phyloP scores from a whole-genome alignment of 179 eudicot species.

The Beta macrorhiza region DNA sequence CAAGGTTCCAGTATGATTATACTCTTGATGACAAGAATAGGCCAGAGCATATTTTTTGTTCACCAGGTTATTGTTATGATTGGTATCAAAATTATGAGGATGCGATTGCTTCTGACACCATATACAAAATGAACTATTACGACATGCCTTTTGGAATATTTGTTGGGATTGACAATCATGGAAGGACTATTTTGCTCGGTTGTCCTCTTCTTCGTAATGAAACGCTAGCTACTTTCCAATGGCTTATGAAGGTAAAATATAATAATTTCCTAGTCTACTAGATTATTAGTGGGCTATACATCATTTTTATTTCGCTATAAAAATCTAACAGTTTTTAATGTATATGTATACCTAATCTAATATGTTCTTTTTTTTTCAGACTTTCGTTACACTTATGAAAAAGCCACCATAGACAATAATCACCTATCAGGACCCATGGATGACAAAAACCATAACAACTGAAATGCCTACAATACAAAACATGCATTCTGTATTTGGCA shows the following conservation, averaged over 20 bases:
- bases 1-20: conserved; percentile 1
- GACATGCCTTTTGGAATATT: conserved; percentile 25
- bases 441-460: conserved; percentile 16
- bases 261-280: too few relatives aligned
- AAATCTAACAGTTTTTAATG: too few relatives aligned
- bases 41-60: conserved; percentile 14
- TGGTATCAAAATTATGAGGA: conserved; percentile 14
- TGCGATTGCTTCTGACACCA: conserved; percentile 14
- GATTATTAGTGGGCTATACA: too few relatives aligned
- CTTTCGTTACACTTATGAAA: not conserved
- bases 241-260: conserved; percentile 12
- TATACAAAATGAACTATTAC: not conserved
- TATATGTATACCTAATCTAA: too few relatives aligned
- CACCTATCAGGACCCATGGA: conserved; percentile 28
- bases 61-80: not conserved
- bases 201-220: conserved; percentile 29
- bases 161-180: conserved; percentile 29
- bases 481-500: conserved; percentile 30
- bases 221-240: conserved; percentile 11
- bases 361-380: not conserved
- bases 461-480: conserved; percentile 19
- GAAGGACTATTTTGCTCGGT: conserved; percentile 28
- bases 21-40: not conserved
- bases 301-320: too few relatives aligned
- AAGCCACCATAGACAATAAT: too few relatives aligned